Evolutionary conservation across 331 rosid genomes (phyloP).

Genomic region (Saraca asoca): DNA sequence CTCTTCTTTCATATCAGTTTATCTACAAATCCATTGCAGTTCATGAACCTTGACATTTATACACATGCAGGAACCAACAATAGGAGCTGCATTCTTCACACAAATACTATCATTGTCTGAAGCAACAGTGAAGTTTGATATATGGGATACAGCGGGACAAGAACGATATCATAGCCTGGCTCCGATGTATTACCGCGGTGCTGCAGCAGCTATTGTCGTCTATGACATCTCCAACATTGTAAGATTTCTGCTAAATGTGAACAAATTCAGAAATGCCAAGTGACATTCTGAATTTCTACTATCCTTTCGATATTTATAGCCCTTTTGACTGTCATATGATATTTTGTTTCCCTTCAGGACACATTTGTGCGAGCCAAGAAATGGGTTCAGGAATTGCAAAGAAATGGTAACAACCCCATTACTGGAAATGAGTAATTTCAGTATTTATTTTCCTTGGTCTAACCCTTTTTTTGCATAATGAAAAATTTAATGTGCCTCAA

Average conservation of each 20-base stretch:
- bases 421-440: too few species aligned
- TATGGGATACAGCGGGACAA: conserved; percentile 81
- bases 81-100: conserved; percentile 74
- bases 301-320: neutral
- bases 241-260: conserved; percentile 24
- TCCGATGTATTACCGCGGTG: conserved; percentile 77
- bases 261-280: neutral
- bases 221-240: conserved; percentile 77
- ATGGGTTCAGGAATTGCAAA: conserved; percentile 82
- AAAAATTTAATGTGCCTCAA: too few species aligned
- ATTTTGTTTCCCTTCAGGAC: conserved; percentile 49
- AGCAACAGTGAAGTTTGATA: conserved; percentile 70
- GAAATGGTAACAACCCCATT: conserved; percentile 56
- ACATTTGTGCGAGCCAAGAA: conserved; percentile 75
- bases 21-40: neutral
- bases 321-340: neutral
- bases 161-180: conserved; percentile 74
- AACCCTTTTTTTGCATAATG: too few species aligned
- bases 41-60: conserved; percentile 15
- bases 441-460: too few species aligned
- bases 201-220: conserved; percentile 78
- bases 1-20: neutral
- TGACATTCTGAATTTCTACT: neutral
- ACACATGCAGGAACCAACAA: conserved; percentile 55
- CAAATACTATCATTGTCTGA: conserved; percentile 57